Conservation (phyloP, 176 grass and related monocot genomes). For the Phyllostachys edulis region DNA sequence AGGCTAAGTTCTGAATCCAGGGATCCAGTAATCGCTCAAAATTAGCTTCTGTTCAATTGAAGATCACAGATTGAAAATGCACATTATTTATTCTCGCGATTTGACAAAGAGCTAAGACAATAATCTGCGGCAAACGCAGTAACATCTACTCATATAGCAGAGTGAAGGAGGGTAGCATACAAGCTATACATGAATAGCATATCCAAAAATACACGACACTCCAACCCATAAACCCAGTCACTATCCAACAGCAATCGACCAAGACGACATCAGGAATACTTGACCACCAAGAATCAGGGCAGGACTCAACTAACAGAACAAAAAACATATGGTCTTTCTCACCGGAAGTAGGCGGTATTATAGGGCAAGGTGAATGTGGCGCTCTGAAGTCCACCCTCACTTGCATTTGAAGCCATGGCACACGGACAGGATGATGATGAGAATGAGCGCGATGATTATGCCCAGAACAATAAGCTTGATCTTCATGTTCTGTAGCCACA, state of each 20-base stretch:
- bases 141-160: slow-evolving; percentile 35
- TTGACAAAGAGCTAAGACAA: no score
- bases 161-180: slow-evolving; percentile 29
- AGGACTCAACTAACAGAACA: slow-evolving; percentile 33
- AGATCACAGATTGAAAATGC: background rate
- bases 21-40: background rate
- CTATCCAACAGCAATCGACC: slow-evolving; percentile 39
- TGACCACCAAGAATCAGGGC: slow-evolving; percentile 18
- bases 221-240: slow-evolving; percentile 28
- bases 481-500: slow-evolving; percentile 99
- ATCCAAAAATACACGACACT: slow-evolving; percentile 37
- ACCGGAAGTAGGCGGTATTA: background rate
- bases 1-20: background rate
- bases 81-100: background rate
- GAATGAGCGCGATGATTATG: slow-evolving; percentile 83
- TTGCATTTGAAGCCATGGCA: slow-evolving; percentile 92
- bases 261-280: slow-evolving; percentile 31
- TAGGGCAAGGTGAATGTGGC: background rate
- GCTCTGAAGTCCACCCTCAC: slow-evolving; percentile 25
- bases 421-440: slow-evolving; percentile 88
- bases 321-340: slow-evolving; percentile 31
- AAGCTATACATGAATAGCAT: slow-evolving; percentile 57
- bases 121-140: slow-evolving; percentile 9
- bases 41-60: background rate
- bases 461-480: slow-evolving; percentile 88